Base-by-base conservation (phyloP, 768 basidiomycete genomes). In the Dacryopinax spathularia region DNA sequence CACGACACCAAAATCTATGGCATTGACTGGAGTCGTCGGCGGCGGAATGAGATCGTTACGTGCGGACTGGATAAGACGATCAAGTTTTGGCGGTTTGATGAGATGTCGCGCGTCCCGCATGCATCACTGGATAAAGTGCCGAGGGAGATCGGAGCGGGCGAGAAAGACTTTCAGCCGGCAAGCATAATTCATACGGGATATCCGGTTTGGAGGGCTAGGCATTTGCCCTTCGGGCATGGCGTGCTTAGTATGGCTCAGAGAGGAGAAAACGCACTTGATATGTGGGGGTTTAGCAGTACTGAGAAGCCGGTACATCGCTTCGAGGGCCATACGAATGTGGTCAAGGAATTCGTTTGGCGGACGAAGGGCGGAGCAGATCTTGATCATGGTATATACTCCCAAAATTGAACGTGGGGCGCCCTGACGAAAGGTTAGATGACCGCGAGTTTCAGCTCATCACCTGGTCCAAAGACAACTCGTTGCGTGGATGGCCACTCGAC, bases 331-430 rank as follows among this genome's bases (percentile, higher is more conserved):
- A 82, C 84, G 0, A 92, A 95, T 66, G 91, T 93, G 1, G 95
- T 98, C 20, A 96, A 95, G 70, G 95, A 99, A 75, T 99, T 95
- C 72, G 93, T 99, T 1, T 99, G 96, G 96, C 78, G 96, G 65
- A 83, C 80, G 0, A 63, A 75, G 62, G 80, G 80, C 1, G 78
- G 77, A 0, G 68, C 73, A 12, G 72, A 79, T 69, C 81, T 86
- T 1, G 80, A 79, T 4, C 68, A 75, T 66, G 84, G 86, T 71
- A 34, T n/a, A n/a, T n/a, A n/a, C n/a, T n/a, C n/a, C n/a, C n/a
- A n/a, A n/a, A n/a, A n/a, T n/a, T n/a, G n/a, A n/a, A n/a, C n/a
- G n/a, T n/a, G n/a, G n/a, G n/a, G n/a, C n/a, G 29, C 29, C 15
- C 18, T 62, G 22, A 62, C 7, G n/a, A 71, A 36, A 22, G 33